Evolutionary conservation across 345 rosid species (phyloP).

Genomic region (Anacardium occidentale): DNA sequence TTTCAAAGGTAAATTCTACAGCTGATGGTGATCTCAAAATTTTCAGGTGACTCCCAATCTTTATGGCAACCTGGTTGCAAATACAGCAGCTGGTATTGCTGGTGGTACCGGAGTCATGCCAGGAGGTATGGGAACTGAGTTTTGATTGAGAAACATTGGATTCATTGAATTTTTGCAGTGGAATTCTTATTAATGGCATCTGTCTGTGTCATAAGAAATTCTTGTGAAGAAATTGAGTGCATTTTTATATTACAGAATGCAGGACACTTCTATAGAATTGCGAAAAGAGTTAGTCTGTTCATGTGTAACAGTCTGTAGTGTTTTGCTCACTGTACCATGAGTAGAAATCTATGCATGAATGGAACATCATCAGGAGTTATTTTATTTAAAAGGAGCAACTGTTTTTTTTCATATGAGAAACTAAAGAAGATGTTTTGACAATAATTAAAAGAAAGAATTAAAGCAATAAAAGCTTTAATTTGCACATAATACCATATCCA

Average conservation of each 20-base stretch:
- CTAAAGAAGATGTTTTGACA: too few species aligned
- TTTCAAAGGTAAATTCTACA: conserved; percentile 4
- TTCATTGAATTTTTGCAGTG: neutral
- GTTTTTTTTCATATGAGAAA: neutral
- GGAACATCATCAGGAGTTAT: neutral
- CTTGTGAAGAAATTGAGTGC: neutral
- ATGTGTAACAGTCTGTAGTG: neutral
- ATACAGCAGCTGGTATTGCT: conserved; percentile 90
- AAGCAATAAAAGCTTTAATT: too few species aligned
- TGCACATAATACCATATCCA: neutral
- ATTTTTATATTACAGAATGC: neutral
- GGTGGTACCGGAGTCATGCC: conserved; percentile 99
- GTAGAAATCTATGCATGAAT: neutral
- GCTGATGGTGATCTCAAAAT: conserved; percentile 14
- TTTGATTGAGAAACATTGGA: too few species aligned
- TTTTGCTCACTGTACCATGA: neutral
- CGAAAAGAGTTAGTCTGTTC: neutral
- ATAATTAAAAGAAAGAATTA: too few species aligned
- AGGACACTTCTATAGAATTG: neutral
- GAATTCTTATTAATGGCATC: neutral
- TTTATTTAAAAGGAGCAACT: neutral
- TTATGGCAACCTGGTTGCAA: conserved; percentile 84
- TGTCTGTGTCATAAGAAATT: neutral
- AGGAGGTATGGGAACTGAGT: conserved; percentile 58
- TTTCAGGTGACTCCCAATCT: conserved; percentile 90